These are phyloP conservation scores for Penicillium crustosum DNA, from an alignment of 2,329 filamentous ascomycete genomes.

Conservation along the genomic window DNA sequence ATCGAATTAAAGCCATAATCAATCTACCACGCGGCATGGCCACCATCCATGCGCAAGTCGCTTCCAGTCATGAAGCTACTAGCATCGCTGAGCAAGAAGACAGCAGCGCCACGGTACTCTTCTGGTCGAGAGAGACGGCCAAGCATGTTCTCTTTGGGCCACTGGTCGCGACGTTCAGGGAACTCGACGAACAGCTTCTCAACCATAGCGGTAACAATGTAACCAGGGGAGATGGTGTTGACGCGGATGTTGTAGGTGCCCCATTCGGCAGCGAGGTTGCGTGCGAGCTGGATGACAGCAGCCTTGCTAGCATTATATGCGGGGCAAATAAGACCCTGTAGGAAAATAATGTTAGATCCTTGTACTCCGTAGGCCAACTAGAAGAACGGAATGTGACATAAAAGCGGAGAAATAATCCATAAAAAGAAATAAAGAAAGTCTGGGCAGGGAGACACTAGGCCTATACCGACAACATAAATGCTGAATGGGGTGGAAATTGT, in stretches of 20 bases:
- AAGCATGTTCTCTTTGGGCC: slow-evolving; percentile 86
- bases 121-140: slow-evolving; percentile 64
- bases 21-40: slow-evolving; percentile 54
- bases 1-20: not conserved
- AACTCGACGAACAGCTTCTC: slow-evolving; percentile 56
- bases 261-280: slow-evolving; percentile 52
- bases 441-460: not conserved
- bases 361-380: not conserved
- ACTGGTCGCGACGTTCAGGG: slow-evolving; percentile 75
- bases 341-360: not conserved
- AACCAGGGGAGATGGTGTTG: slow-evolving; percentile 51
- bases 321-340: slow-evolving; percentile 48
- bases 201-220: slow-evolving; percentile 50
- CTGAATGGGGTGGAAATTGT: not conserved
- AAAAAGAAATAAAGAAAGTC: not conserved
- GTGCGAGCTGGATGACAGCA: slow-evolving; percentile 48
- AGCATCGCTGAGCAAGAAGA: slow-evolving; percentile 50
- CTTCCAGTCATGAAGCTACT: slow-evolving; percentile 58
- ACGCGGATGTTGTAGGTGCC: slow-evolving; percentile 50
- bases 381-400: not conserved
- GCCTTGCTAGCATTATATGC: slow-evolving; percentile 53
- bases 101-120: slow-evolving; percentile 63
- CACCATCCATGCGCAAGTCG: slow-evolving; percentile 56
- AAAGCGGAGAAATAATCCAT: not conserved
- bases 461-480: not conserved